Evolutionary conservation across 78 protist species (phyloP).

Genomic region (Dictyostelium brefeldianum): DNA sequence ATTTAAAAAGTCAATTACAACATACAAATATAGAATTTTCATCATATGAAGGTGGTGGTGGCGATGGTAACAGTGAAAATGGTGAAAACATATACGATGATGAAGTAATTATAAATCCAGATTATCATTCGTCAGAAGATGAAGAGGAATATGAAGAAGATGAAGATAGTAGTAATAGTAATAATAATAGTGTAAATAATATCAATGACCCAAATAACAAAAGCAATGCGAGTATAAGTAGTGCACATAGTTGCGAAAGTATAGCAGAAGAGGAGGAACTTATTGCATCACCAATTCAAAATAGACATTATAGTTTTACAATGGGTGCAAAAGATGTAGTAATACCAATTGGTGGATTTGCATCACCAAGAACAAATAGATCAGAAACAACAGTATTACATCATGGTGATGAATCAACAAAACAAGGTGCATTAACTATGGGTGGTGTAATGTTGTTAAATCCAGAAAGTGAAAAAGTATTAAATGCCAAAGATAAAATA

Average conservation of each 20-base stretch:
- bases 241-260: constrained; percentile 18
- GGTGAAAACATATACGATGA: constrained; percentile 1
- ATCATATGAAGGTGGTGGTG: neutral
- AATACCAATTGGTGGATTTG: neutral
- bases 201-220: neutral
- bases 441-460: neutral
- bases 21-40: constrained; percentile 20
- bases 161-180: neutral
- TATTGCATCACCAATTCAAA: constrained; percentile 12
- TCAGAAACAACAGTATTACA: constrained; percentile 50
- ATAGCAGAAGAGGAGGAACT: constrained; percentile 53
- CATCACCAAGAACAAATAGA: constrained; percentile 27
- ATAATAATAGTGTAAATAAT: neutral
- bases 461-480: constrained; percentile 23
- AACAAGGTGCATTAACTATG: neutral
- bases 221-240: neutral
- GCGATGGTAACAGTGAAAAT: neutral
- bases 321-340: constrained; percentile 1
- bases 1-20: constrained; percentile 10
- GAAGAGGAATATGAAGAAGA: constrained; percentile 18
- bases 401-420: neutral
- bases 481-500: constrained; percentile 57
- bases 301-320: constrained; percentile 14
- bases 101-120: constrained; percentile 55
- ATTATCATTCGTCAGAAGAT: constrained; percentile 13